Evolutionary conservation across 495 filamentous ascomycete genomes (phyloP), one percentile per base, ranked within the genome.

Genomic region (Bacidia rubella): DNA sequence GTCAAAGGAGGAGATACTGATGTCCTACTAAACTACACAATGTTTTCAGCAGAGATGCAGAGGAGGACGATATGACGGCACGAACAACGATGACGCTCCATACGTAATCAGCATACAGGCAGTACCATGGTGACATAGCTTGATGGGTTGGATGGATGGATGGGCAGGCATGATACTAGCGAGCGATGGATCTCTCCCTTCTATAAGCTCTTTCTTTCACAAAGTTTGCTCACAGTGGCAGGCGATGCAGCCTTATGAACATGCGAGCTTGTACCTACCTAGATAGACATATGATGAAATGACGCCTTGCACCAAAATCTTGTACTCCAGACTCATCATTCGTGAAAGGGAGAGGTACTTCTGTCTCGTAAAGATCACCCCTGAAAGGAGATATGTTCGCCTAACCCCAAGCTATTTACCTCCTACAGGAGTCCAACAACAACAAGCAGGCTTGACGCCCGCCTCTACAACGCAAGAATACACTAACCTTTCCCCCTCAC

Each of bases 1-100:
- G 55, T 2, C 45, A 44, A 44, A n/a, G 41, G 41, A 44, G 41
- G 20, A n/a, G 41, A 44, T 44, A 44, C 41, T 44, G 32, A 39
- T 39, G 32, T 10, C 32, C 9, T 39, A 39, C n/a, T n/a, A n/a
- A n/a, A n/a, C n/a, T n/a, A 5, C 5, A 35, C 29, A 35, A 35
- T 15, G 29, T 7, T 15, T 35, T 35, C 5, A 15, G 15, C 29
- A 35, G n/a, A n/a, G 29, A 35, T 15, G 29, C 29, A 35, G 5
- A 35, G 15, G 7, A 15, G 15, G 29, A 35, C 29, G 15, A 35
- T 5, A 15, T 35, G 7, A 15, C 5, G 29, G 29, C 29, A 35
- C 29, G 15, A 7, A 35, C 29, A 35, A 35, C 29, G 15, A 15
- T 35, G 15, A 35, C 29, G 29, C 7, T 35, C 29, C 7, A 35